A percentile compares a stretch with the other conserved stretches of the same genome.
Conservation (phyloP, 805 yeast genomes). For the Maudiozyma pseudohumilis region DNA sequence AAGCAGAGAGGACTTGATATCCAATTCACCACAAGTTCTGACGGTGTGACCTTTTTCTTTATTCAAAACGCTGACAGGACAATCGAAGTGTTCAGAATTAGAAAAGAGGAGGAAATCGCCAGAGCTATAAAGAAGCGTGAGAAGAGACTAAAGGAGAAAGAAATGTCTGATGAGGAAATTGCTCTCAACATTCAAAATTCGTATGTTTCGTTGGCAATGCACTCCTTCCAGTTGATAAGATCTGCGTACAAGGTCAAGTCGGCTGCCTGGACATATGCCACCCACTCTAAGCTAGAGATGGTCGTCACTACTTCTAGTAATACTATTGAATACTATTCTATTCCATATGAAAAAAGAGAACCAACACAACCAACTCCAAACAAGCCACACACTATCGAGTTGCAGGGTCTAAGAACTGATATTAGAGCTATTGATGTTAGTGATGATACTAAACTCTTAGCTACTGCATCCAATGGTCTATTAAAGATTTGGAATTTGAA, state of each 20-base stretch:
- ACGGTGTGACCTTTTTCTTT: conserved; percentile 38
- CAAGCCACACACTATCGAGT: conserved; percentile 52
- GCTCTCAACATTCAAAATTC: conserved; percentile 38
- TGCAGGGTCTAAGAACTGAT: conserved; percentile 84
- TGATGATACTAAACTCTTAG: conserved; percentile 67
- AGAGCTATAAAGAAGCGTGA: conserved; percentile 71
- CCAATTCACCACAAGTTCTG: conserved; percentile 33
- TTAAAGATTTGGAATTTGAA: conserved; percentile 81
- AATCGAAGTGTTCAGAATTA: conserved; percentile 66
- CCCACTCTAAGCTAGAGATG: conserved; percentile 45
- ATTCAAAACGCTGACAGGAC: conserved; percentile 76
- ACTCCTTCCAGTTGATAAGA: conserved; percentile 61
- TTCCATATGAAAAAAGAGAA: conserved; percentile 52
- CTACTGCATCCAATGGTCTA: conserved; percentile 84
- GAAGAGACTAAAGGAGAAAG: conserved; percentile 68
- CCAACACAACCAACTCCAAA: conserved; percentile 31
- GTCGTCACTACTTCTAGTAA: conserved; percentile 63
- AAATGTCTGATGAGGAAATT: conserved; percentile 51
- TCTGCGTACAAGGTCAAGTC: conserved; percentile 54
- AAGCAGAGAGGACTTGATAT: conserved; percentile 59
- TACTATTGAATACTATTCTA: conserved; percentile 56
- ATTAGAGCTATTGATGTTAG: conserved; percentile 76
- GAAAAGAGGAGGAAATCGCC: conserved; percentile 65
- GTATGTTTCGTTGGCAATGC: conserved; percentile 46
- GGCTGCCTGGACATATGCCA: conserved; percentile 50